Conservation (phyloP, 2,329 filamentous ascomycete species). For the Talaromyces sp. region DNA sequence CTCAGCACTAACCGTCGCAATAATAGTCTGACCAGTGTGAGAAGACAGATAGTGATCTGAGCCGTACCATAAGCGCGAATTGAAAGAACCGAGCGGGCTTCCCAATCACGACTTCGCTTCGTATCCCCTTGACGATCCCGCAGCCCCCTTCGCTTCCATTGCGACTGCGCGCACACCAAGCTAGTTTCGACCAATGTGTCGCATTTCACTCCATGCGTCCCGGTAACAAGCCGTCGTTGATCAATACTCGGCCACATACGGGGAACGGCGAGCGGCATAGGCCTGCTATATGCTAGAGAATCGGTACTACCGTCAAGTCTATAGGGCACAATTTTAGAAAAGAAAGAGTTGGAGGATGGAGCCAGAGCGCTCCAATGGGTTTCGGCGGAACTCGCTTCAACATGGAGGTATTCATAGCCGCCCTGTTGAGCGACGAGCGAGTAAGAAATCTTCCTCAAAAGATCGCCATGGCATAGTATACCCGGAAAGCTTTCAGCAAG, state of each 20-base stretch:
- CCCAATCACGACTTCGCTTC: neutral
- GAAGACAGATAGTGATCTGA: neutral
- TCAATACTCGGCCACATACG: constrained; percentile 34
- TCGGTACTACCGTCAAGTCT: neutral
- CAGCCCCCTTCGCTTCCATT: neutral
- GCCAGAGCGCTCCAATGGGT: constrained; percentile 41
- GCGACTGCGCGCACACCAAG: constrained; percentile 2
- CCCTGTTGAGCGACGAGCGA: constrained; percentile 45
- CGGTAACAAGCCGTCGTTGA: constrained; percentile 35
- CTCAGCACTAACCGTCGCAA: neutral
- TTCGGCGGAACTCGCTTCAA: constrained; percentile 42
- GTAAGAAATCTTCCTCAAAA: constrained; percentile 49
- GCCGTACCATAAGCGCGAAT: constrained; percentile 5
- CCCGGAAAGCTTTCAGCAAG: constrained; percentile 46
- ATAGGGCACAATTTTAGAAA: neutral
- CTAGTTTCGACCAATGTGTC: constrained; percentile 37
- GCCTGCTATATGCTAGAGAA: neutral
- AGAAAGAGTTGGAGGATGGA: constrained; percentile 33
- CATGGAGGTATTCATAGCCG: constrained; percentile 40
- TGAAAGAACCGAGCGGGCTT: neutral
- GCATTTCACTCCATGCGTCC: constrained; percentile 42
- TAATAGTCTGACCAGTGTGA: neutral
- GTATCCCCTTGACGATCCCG: neutral
- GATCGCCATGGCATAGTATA: constrained; percentile 49
- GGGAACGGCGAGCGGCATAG: constrained; percentile 29